Evolutionary conservation across 352 stramenopile genomes (phyloP).

Genomic region (Pythium dissotocum): DNA sequence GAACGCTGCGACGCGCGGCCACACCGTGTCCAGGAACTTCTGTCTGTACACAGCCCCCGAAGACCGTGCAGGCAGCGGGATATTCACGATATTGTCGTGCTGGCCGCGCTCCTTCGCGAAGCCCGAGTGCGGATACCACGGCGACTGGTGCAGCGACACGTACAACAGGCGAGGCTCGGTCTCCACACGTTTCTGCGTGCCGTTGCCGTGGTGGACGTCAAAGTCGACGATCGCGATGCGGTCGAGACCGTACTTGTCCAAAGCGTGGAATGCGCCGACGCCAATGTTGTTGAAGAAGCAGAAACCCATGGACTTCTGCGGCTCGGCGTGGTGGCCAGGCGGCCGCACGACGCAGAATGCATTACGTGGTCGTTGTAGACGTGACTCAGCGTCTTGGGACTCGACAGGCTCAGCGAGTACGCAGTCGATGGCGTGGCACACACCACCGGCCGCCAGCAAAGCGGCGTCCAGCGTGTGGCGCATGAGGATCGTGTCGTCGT

Average conservation of each 20-base stretch:
- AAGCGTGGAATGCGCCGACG: conserved; percentile 54
- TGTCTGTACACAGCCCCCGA: conserved; percentile 58
- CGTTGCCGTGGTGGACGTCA: conserved; percentile 92
- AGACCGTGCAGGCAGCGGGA: conserved; percentile 43
- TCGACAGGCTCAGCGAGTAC: conserved; percentile 23
- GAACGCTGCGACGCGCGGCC: conserved; percentile 87
- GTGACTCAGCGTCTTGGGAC: too few relatives aligned
- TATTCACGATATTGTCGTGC: conserved; percentile 70
- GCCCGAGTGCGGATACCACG: conserved; percentile 74
- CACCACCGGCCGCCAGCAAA: conserved; percentile 30
- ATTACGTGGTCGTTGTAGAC: conserved; percentile 27
- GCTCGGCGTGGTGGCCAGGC: conserved; percentile 85
- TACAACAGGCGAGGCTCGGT: conserved; percentile 58
- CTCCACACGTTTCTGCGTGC: conserved; percentile 71
- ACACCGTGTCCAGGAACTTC: conserved; percentile 64
- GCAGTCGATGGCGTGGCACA: conserved; percentile 39
- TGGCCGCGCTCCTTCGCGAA: conserved; percentile 42
- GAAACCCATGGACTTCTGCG: conserved; percentile 69
- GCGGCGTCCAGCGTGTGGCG: conserved; percentile 53
- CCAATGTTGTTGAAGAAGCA: conserved; percentile 89
- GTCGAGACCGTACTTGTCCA: conserved; percentile 36
- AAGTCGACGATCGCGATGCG: conserved; percentile 83
- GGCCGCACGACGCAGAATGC: conserved; percentile 68
- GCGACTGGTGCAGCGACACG: conserved; percentile 39
- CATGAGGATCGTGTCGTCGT: conserved; percentile 71